These are phyloP conservation scores for Blastobotrys attinorum DNA, from an alignment of 805 yeast species.

Conservation along the genomic window DNA sequence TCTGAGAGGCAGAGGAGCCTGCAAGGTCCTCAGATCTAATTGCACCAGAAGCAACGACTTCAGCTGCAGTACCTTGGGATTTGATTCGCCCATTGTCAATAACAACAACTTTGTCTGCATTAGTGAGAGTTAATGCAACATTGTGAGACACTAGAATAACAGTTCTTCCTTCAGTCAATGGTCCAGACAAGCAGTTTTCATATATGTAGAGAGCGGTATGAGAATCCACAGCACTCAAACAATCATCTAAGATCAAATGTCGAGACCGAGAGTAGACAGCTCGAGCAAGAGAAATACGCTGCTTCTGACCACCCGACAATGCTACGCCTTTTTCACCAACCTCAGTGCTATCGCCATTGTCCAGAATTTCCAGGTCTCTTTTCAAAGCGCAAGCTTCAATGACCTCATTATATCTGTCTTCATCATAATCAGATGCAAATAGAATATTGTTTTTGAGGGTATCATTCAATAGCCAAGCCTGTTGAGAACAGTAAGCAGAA, in stretches of 20 bases:
- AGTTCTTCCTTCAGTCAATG: slow-evolving; percentile 77
- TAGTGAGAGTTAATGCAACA: slow-evolving; percentile 76
- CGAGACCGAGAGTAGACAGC: slow-evolving; percentile 83
- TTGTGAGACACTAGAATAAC: slow-evolving; percentile 90
- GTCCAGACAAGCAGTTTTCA: slow-evolving; percentile 84
- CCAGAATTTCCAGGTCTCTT: slow-evolving; percentile 80
- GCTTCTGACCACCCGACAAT: slow-evolving; percentile 96
- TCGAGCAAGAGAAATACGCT: slow-evolving; percentile 90
- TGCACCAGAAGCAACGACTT: slow-evolving; percentile 53
- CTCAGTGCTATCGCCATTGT: slow-evolving; percentile 87
- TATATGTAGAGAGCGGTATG: slow-evolving; percentile 93
- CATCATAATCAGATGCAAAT: slow-evolving; percentile 67
- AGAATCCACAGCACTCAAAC: slow-evolving; percentile 94
- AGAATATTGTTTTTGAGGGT: slow-evolving; percentile 77
- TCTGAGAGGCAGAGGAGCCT: slow-evolving; percentile 28
- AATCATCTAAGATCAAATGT: slow-evolving; percentile 82
- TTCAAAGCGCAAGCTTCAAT: slow-evolving; percentile 82
- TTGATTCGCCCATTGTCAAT: slow-evolving; percentile 79
- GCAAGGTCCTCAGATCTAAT: slow-evolving; percentile 77
- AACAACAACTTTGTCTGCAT: slow-evolving; percentile 74
- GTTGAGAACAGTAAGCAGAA: slow-evolving; percentile 93
- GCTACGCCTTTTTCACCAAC: slow-evolving; percentile 97
- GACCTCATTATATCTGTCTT: slow-evolving; percentile 68
- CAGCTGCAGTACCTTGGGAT: slow-evolving; percentile 63
- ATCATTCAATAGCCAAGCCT: slow-evolving; percentile 93